Evolutionary conservation across 2,329 filamentous ascomycete species (phyloP).

Genomic region (Neofusicoccum ribis): DNA sequence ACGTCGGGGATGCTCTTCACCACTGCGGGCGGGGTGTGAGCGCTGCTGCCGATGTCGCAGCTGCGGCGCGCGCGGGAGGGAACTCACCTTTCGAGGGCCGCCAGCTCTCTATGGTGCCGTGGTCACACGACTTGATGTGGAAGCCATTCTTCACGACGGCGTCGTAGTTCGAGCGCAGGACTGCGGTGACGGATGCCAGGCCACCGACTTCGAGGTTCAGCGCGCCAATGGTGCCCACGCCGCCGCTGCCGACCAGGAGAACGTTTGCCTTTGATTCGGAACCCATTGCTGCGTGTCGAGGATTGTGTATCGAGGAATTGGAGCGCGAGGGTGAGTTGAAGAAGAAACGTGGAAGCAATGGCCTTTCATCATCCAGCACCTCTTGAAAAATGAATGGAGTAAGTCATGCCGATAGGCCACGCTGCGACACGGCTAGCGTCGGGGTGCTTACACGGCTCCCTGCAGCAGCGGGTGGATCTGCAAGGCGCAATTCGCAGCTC

Average conservation of each 20-base stretch:
- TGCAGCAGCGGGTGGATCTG: neutral
- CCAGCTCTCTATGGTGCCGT: slow-evolving; percentile 53
- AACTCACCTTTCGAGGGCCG: slow-evolving; percentile 45
- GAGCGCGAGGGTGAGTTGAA: neutral
- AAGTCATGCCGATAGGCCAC: neutral
- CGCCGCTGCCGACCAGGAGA: slow-evolving; percentile 57
- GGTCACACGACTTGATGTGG: slow-evolving; percentile 56
- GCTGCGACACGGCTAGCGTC: neutral
- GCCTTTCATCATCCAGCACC: neutral
- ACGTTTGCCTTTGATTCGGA: slow-evolving; percentile 38
- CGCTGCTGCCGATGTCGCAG: too few species aligned
- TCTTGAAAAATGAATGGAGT: neutral
- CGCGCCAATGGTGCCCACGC: slow-evolving; percentile 58
- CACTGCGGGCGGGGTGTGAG: slow-evolving; percentile 35
- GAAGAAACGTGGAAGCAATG: neutral
- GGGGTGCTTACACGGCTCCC: neutral
- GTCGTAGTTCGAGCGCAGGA: slow-evolving; percentile 59
- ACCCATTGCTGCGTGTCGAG: slow-evolving; percentile 1
- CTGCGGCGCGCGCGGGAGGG: too few species aligned
- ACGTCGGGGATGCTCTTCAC: slow-evolving; percentile 52
- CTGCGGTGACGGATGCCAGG: slow-evolving; percentile 54
- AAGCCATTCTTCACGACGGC: slow-evolving; percentile 52
- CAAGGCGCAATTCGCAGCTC: neutral
- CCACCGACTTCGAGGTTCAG: slow-evolving; percentile 55
- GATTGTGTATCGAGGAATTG: too few species aligned